Percentiles rank a stretch among this genome's conserved stretches.
phyloP scores from a whole-genome alignment of 257 asterid genomes.

The Thymus quinquecostatus region DNA sequence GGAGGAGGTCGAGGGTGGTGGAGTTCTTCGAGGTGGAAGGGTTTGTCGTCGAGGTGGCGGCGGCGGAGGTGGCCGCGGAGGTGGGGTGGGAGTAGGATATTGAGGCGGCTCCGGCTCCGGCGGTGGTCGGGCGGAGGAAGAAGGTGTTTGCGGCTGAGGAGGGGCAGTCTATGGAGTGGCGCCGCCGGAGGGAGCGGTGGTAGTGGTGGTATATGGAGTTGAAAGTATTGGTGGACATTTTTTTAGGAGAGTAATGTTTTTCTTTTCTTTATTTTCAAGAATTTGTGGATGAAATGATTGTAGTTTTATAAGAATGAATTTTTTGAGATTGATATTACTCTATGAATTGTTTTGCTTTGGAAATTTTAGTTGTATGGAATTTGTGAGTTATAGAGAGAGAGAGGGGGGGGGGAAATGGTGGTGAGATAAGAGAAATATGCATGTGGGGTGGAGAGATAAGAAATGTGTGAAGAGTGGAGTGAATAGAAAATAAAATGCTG shows the following conservation, averaged over 20 bases:
- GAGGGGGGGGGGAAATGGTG: not conserved
- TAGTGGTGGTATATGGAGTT: conserved; percentile 46
- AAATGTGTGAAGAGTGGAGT: conserved; percentile 59
- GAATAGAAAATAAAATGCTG: conserved; percentile 41
- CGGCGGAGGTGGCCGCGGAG: conserved; percentile 18
- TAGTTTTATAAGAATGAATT: not conserved
- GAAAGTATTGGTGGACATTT: conserved; percentile 77
- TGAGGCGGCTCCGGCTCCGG: not conserved
- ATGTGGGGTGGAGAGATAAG: conserved; percentile 59
- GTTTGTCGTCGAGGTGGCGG: conserved; percentile 46
- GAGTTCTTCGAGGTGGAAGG: conserved; percentile 37
- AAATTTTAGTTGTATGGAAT: not conserved
- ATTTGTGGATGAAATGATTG: not conserved
- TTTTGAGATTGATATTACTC: not conserved
- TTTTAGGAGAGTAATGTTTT: too few relatives aligned
- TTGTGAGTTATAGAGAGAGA: not conserved
- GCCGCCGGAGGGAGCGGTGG: conserved; percentile 47
- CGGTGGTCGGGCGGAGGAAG: conserved; percentile 42
- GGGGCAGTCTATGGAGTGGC: conserved; percentile 58
- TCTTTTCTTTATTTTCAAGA: not conserved
- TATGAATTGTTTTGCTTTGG: not conserved
- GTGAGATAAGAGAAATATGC: conserved; percentile 23
- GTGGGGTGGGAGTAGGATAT: conserved; percentile 34
- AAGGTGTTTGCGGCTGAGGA: conserved; percentile 37
- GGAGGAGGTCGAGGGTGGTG: conserved; percentile 58